A percentile compares a stretch with the other conserved stretches of the same genome.
phyloP scores from a whole-genome alignment of 2,329 filamentous ascomycete species.

The Pezicula neosporulosa region DNA sequence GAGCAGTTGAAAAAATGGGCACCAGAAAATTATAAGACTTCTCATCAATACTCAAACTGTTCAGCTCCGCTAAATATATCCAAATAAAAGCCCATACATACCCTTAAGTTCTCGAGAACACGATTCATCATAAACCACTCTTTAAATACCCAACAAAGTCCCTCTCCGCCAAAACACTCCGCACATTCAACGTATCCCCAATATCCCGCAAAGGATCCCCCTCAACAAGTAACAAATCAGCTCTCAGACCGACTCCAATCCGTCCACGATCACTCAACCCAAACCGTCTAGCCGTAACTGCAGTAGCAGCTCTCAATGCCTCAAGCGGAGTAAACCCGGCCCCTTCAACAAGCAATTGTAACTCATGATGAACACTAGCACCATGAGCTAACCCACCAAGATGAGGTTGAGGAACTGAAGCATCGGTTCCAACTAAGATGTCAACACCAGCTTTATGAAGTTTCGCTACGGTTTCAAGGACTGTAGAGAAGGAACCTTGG shows the following conservation, averaged over 20 bases:
- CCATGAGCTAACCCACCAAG: background rate
- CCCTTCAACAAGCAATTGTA: conserved; percentile 19
- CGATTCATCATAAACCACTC: too few relatives aligned
- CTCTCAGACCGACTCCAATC: conserved; percentile 21
- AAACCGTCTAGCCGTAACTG: conserved; percentile 12
- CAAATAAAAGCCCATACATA: too few relatives aligned
- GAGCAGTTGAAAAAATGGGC: too few relatives aligned
- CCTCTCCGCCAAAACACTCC: conserved; percentile 24
- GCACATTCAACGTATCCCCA: conserved; percentile 21
- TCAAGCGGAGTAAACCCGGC: conserved; percentile 23
- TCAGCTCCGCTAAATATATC: too few relatives aligned
- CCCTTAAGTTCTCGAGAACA: too few relatives aligned
- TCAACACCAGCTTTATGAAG: conserved; percentile 11
- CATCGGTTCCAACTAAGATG: conserved; percentile 15
- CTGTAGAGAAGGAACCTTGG: background rate
- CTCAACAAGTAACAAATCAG: conserved; percentile 26
- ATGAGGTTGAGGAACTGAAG: background rate
- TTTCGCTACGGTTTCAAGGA: conserved; percentile 2
- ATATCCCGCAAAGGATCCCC: conserved; percentile 25
- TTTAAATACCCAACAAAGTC: background rate
- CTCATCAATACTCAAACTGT: too few relatives aligned
- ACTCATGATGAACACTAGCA: conserved; percentile 22
- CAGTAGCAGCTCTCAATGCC: conserved; percentile 24
- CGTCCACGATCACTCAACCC: conserved; percentile 22
- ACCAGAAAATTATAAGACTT: too few relatives aligned